phyloP scores from a whole-genome alignment of 2,329 filamentous ascomycete species.

The Grosmannia serpens region DNA sequence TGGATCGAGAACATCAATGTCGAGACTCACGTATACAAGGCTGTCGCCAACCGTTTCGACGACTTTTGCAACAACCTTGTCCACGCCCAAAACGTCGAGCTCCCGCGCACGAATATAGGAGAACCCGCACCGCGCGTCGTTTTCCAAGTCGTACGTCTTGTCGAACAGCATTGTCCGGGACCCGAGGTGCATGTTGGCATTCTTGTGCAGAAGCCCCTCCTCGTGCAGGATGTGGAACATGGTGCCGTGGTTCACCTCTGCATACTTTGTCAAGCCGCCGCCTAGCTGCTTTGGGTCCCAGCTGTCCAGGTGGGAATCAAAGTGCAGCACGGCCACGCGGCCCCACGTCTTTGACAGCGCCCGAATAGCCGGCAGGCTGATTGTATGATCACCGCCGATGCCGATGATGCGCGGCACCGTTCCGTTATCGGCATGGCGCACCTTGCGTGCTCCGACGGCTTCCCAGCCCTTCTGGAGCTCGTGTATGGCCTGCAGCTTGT shows the following conservation, averaged over 20 bases:
- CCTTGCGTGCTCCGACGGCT: neutral
- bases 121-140: constrained; percentile 49
- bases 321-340: constrained; percentile 40
- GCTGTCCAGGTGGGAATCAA: constrained; percentile 49
- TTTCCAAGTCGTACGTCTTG: constrained; percentile 30
- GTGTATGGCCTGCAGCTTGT: constrained; percentile 60
- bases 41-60: constrained; percentile 39
- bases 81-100: constrained; percentile 57
- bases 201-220: constrained; percentile 22
- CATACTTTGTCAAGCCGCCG: constrained; percentile 46
- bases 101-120: constrained; percentile 47
- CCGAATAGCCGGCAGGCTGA: constrained; percentile 5
- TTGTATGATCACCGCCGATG: constrained; percentile 7
- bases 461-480: constrained; percentile 54
- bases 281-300: constrained; percentile 49
- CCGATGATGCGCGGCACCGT: constrained; percentile 2
- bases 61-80: constrained; percentile 53
- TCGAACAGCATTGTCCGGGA: constrained; percentile 38
- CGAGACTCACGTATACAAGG: constrained; percentile 59
- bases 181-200: constrained; percentile 38
- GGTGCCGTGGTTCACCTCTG: constrained; percentile 47
- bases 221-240: constrained; percentile 51
- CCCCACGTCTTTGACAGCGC: constrained; percentile 1
- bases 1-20: constrained; percentile 73
- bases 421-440: neutral